Base-by-base conservation (phyloP, 306 rosid genomes). In the Alnus glutinosa region DNA sequence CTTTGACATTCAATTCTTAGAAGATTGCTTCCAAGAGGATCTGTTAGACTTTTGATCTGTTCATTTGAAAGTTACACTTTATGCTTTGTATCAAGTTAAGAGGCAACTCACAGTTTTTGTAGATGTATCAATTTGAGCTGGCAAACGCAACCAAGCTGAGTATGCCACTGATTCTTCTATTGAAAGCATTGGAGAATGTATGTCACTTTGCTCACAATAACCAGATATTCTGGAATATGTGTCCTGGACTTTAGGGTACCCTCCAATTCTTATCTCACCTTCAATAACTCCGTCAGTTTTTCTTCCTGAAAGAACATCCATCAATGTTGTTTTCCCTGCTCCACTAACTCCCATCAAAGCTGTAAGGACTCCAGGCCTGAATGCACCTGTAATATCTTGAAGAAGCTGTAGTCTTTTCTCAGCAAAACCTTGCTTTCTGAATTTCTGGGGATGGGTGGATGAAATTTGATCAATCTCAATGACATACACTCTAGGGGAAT, bases 271-370 rank as follows among this genome's bases (percentile, higher is more conserved):
- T 39, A 90, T 79, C 75, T 69, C 90, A 42, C 94, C 94, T 63
- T 83, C 83, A 9, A 85, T 86, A 62, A 64, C 70, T 9, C 94
- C 94, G 47, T 85, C 85, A 1, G 83, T 90, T 83, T 90, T 90
- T 71, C 94, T 83, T 75, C 92, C 94, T 3, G 89, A 89, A 52
- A 90, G 85, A 5, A 88, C 94, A 83, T 90, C 94, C 88, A 90
- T 71, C 66, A 90, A 79, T n/a, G 94, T 90, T 69, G 94, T 88
- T 75, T 86, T 88, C 37, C 94, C 94, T 8, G 94, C 94, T 36
- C 94, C 94, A 69, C 88, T 90, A 51, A 86, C 88, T 1, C 90
- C 92, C 79, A 88, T 77, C 72, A 90, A 83, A 59, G 94, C 90
- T 79, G 94, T 85, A 55, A 90, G 86, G 77, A 88, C 32, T 3